phyloP scores from a whole-genome alignment of 371 early-diverging fungal genomes.

The Rhizopus microsporus region DNA sequence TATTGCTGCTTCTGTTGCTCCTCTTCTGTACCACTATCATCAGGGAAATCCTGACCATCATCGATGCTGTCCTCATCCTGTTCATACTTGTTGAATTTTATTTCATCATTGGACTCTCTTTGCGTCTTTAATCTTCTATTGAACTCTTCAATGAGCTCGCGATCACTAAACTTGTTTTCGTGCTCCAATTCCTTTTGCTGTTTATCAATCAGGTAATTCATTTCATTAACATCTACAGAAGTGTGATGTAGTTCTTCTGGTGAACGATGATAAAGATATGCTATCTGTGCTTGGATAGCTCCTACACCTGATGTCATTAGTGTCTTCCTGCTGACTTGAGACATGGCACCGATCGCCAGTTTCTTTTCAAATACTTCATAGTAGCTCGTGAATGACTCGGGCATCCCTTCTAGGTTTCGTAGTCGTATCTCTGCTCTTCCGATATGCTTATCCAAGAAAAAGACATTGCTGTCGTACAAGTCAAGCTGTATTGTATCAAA shows the following conservation, averaged over 20 bases:
- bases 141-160: constrained; percentile 31
- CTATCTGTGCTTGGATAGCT: constrained; percentile 66
- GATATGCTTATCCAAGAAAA: constrained; percentile 65
- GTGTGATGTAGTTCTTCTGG: background rate
- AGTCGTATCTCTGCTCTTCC: constrained; percentile 74
- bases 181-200: constrained; percentile 26
- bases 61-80: constrained; percentile 10
- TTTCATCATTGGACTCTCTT: constrained; percentile 25
- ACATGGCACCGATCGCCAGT: constrained; percentile 57
- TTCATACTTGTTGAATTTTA: constrained; percentile 32
- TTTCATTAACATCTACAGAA: constrained; percentile 16
- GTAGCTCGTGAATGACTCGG: constrained; percentile 68
- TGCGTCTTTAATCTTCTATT: constrained; percentile 25
- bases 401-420: constrained; percentile 62
- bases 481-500: constrained; percentile 73
- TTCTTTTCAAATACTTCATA: constrained; percentile 72
- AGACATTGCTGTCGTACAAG: constrained; percentile 59
- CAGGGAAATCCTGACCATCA: constrained; percentile 21
- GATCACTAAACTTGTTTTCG: constrained; percentile 10
- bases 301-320: constrained; percentile 62
- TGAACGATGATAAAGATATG: constrained; percentile 47
- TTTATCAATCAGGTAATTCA: constrained; percentile 25
- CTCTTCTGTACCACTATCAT: constrained; percentile 16
- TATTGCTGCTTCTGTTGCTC: background rate
- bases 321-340: constrained; percentile 55